Conservation (phyloP, 805 yeast genomes). For the Saccharomycopsis fermentans region DNA sequence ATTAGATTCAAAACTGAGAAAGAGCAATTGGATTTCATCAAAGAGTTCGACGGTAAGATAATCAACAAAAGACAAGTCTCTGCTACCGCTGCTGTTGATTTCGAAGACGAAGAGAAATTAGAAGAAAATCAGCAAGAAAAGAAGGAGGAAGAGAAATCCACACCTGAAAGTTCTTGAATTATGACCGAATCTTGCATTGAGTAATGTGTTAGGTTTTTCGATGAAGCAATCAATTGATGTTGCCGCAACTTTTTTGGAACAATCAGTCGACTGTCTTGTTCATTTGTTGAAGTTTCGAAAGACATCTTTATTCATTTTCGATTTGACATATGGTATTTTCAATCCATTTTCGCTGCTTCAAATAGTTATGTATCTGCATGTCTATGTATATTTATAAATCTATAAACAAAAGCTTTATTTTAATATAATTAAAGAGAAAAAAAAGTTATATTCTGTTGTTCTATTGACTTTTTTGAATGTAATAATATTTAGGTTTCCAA, state of each 20-base stretch:
- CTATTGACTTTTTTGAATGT: no score
- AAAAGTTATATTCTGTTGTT: no score
- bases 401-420: no score
- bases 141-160: conserved; percentile 4
- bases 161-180: neutral
- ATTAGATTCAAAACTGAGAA: conserved; percentile 48
- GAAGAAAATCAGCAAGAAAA: conserved; percentile 15
- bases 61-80: conserved; percentile 56
- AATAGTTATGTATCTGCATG: no score
- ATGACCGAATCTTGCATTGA: neutral
- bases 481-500: neutral
- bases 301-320: neutral
- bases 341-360: no score
- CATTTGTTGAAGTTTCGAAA: neutral
- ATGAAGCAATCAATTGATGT: neutral
- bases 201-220: neutral
- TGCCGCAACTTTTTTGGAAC: neutral
- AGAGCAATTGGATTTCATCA: conserved; percentile 52
- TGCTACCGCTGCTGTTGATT: conserved; percentile 67
- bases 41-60: conserved; percentile 53
- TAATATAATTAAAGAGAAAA: no score
- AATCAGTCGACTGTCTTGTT: neutral
- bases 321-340: neutral
- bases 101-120: conserved; percentile 24
- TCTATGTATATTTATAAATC: no score